phyloP scores from a whole-genome alignment of 2,329 filamentous ascomycete genomes.

The Cladosporium cucumerinum region DNA sequence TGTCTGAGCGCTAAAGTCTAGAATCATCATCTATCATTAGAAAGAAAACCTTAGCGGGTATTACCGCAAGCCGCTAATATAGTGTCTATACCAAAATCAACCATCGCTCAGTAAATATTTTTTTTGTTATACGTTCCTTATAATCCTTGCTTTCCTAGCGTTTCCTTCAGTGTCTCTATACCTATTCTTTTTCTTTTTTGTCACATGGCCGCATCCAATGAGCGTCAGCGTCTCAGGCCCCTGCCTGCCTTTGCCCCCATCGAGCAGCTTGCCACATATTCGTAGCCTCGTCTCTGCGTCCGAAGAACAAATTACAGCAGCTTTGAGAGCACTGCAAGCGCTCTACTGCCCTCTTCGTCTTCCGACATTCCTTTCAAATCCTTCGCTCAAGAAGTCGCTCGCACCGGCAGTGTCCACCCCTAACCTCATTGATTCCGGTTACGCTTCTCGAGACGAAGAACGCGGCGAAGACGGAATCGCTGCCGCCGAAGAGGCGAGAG shows the following conservation, averaged over 20 bases:
- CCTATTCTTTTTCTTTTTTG: background rate
- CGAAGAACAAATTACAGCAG: background rate
- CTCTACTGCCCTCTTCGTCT: slow-evolving; percentile 3
- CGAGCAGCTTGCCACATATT: slow-evolving; percentile 6
- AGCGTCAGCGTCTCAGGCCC: background rate
- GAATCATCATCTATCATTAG: background rate
- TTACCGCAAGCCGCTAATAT: slow-evolving; percentile 1
- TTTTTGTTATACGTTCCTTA: background rate
- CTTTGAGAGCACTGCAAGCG: background rate
- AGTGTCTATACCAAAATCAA: slow-evolving; percentile 1
- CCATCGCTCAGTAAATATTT: background rate
- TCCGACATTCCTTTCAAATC: background rate
- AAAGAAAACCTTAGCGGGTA: background rate
- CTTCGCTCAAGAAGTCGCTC: background rate
- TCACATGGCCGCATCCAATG: background rate
- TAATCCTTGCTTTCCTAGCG: background rate
- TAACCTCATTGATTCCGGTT: background rate
- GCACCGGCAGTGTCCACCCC: background rate
- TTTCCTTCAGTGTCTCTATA: background rate
- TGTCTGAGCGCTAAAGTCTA: background rate
- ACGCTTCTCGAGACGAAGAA: background rate
- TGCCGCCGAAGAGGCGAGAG: background rate
- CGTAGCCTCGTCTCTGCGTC: background rate
- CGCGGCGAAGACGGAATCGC: background rate
- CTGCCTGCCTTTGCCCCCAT: slow-evolving; percentile 5